phyloP scores from a whole-genome alignment of 2,329 filamentous ascomycete species.

The Aureobasidium subglaciale region DNA sequence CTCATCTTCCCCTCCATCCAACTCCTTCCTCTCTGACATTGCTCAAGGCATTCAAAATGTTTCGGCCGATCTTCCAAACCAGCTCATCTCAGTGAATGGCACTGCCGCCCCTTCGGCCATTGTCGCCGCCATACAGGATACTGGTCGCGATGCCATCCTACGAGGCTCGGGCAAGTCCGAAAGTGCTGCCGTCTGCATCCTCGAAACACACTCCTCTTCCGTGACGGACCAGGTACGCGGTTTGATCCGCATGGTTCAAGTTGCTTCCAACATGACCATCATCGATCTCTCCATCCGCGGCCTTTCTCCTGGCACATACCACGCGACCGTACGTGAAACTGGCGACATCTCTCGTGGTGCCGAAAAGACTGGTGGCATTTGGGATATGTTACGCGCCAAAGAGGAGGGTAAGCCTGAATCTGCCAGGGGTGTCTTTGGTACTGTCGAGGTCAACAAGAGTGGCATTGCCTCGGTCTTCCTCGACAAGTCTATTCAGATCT shows the following conservation, averaged over 20 bases:
- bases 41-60: conserved; percentile 69
- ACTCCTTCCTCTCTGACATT: background rate
- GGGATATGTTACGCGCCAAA: conserved; percentile 51
- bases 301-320: conserved; percentile 71
- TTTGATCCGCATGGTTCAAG: conserved; percentile 88
- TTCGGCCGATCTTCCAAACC: conserved; percentile 71
- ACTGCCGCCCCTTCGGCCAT: conserved; percentile 88
- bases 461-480: conserved; percentile 75
- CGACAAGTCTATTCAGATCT: conserved; percentile 76
- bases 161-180: conserved; percentile 80
- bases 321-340: conserved; percentile 74
- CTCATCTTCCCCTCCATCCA: conserved; percentile 14
- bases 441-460: conserved; percentile 64
- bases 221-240: conserved; percentile 68
- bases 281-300: conserved; percentile 84
- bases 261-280: conserved; percentile 68
- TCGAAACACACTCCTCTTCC: conserved; percentile 68
- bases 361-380: conserved; percentile 75
- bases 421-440: conserved; percentile 62
- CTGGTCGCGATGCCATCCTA: conserved; percentile 88
- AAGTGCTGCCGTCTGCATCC: conserved; percentile 91
- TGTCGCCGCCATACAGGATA: conserved; percentile 78
- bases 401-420: conserved; percentile 35
- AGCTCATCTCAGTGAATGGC: conserved; percentile 78
- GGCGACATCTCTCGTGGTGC: conserved; percentile 82